Percentiles rank a stretch among this genome's conserved stretches.
These are phyloP conservation scores for Dactylellina drechsleri DNA, from an alignment of 2,329 filamentous ascomycete species.

Conservation along the genomic window DNA sequence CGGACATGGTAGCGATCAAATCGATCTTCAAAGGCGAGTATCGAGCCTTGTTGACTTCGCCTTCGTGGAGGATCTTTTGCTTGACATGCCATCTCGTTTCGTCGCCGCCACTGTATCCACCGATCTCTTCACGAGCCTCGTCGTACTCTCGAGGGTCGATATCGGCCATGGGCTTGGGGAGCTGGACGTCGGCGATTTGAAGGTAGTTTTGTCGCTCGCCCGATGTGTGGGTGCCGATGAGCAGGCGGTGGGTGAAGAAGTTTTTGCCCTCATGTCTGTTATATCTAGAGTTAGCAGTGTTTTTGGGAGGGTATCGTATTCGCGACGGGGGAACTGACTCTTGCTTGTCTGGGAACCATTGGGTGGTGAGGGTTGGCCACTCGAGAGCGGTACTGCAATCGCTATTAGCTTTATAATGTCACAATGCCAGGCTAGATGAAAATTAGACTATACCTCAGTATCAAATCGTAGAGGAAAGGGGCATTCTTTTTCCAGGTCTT, in stretches of 20 bases:
- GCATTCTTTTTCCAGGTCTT: slow-evolving; percentile 99
- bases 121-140: slow-evolving; percentile 90
- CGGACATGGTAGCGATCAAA: slow-evolving; percentile 90
- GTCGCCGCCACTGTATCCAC: slow-evolving; percentile 83
- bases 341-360: slow-evolving; percentile 97
- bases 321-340: slow-evolving; percentile 65
- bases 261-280: slow-evolving; percentile 80
- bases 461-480: slow-evolving; percentile 97
- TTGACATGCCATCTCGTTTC: slow-evolving; percentile 88
- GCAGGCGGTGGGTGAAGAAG: slow-evolving; percentile 84
- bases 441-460: slow-evolving; percentile 73
- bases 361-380: slow-evolving; percentile 96
- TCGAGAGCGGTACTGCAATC: slow-evolving; percentile 80
- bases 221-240: slow-evolving; percentile 95
- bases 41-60: slow-evolving; percentile 97
- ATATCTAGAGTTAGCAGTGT: slow-evolving; percentile 24
- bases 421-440: slow-evolving; percentile 5
- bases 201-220: slow-evolving; percentile 87
- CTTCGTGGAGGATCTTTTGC: slow-evolving; percentile 94
- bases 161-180: slow-evolving; percentile 77
- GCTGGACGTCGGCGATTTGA: slow-evolving; percentile 91
- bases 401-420: slow-evolving; percentile 11
- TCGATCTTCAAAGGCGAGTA: slow-evolving; percentile 98
- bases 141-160: slow-evolving; percentile 87
- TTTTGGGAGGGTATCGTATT: slow-evolving; percentile 18